Evolutionary conservation across 2,329 filamentous ascomycete species (phyloP).

Genomic region (Fusarium marasasianum): DNA sequence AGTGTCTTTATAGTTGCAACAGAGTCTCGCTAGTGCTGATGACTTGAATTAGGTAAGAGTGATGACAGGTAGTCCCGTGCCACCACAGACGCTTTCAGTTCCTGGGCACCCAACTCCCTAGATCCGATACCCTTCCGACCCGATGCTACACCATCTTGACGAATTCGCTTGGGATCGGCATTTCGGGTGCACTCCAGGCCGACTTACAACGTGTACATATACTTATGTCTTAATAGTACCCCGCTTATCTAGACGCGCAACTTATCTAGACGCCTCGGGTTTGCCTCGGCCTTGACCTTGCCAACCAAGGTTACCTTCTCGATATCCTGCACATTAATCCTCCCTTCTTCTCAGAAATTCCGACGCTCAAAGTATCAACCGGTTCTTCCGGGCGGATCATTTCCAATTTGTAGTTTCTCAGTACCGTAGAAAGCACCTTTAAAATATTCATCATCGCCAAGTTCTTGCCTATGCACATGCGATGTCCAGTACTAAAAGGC

Average conservation of each 20-base stretch:
- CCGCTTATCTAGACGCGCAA: background rate
- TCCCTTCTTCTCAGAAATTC: background rate
- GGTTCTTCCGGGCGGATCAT: background rate
- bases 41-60: fast-evolving
- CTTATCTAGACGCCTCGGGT: background rate
- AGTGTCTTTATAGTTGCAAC: background rate
- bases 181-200: fast-evolving
- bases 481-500: background rate
- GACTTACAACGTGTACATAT: fast-evolving
- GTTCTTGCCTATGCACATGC: background rate
- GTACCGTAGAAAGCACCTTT: background rate
- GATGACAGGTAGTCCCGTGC: too few species aligned
- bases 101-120: background rate
- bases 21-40: too few species aligned
- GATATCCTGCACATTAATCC: background rate
- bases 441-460: background rate
- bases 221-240: background rate
- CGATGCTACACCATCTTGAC: background rate
- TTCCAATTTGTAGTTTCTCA: background rate
- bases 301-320: background rate
- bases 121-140: background rate
- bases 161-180: fast-evolving
- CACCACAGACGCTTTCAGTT: background rate
- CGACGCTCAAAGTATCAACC: background rate
- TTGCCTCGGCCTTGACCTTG: background rate